Percentiles rank a stretch among this genome's conserved stretches.
phyloP scores from a whole-genome alignment of 257 asterid species.

The Solanum raphanifolium region DNA sequence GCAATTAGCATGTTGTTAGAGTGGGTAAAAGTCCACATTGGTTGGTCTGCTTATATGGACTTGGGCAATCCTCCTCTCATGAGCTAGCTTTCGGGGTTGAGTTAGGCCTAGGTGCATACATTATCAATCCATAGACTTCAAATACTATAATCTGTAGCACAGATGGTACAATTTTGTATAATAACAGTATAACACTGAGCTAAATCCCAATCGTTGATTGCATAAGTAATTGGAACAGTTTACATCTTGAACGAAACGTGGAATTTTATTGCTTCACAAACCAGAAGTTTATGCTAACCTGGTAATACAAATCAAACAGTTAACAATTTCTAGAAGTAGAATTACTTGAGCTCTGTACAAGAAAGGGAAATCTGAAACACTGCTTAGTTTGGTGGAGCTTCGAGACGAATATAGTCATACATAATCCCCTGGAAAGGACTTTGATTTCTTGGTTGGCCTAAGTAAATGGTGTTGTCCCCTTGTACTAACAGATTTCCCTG shows the following conservation, averaged over 20 bases:
- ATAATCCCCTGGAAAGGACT: conserved; percentile 53
- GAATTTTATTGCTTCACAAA: not conserved
- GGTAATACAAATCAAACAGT: not conserved
- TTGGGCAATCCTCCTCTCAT: not conserved
- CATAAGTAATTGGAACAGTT: not conserved
- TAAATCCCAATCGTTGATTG: not conserved
- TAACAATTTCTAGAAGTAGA: not conserved
- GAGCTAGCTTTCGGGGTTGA: not conserved
- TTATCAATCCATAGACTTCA: not conserved
- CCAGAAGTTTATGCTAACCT: not conserved
- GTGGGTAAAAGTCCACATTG: not conserved
- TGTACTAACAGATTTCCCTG: conserved; percentile 16
- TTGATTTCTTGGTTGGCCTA: conserved; percentile 46
- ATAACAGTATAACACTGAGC: not conserved
- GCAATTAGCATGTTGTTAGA: not conserved
- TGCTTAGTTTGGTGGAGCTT: conserved; percentile 26
- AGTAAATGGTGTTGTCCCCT: conserved; percentile 44
- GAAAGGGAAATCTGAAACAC: not conserved
- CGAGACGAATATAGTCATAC: conserved; percentile 72
- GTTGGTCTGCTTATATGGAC: not conserved
- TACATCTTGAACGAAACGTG: not conserved
- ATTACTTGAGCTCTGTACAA: not conserved
- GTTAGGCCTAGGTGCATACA: not conserved
- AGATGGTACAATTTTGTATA: too few species aligned
- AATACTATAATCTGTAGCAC: not conserved